Percentiles rank a stretch among this genome's conserved stretches.
Evolutionary conservation across 345 rosid species (phyloP).

Genomic region (Euphorbia peplus): DNA sequence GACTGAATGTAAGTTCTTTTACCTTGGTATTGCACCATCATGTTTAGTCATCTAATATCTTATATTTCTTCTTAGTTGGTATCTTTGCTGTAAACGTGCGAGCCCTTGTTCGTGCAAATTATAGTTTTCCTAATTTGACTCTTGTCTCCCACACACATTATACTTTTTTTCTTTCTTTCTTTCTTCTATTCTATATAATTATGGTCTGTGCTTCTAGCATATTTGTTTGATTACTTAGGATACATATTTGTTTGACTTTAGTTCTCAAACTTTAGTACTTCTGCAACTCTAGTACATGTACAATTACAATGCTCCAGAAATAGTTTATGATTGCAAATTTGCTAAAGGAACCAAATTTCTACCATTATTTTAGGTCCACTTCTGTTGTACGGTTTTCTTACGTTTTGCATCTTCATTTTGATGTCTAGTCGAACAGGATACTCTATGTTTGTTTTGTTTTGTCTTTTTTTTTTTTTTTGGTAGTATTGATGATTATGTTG

Average conservation of each 20-base stretch:
- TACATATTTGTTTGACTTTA: too few species aligned
- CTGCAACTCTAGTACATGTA: too few species aligned
- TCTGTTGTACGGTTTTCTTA: too few species aligned
- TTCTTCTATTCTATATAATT: too few species aligned
- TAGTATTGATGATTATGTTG: background rate
- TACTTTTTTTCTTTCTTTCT: too few species aligned
- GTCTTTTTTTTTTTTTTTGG: background rate
- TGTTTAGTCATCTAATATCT: too few species aligned
- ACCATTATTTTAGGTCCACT: background rate
- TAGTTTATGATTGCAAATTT: background rate
- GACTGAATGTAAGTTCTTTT: conserved; percentile 53
- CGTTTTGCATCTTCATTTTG: background rate
- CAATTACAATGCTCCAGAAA: too few species aligned
- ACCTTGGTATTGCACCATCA: background rate
- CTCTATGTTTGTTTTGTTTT: too few species aligned
- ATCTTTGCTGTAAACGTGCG: background rate
- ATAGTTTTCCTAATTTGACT: background rate
- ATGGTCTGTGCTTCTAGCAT: too few species aligned
- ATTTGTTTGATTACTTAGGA: too few species aligned
- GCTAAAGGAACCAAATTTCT: background rate
- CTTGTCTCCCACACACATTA: background rate
- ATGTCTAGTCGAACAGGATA: background rate
- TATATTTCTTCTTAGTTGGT: background rate
- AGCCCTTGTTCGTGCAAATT: too few species aligned
- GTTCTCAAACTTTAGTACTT: too few species aligned